Percentiles rank a stretch among this genome's conserved stretches.
Conservation (phyloP, 805 yeast genomes). For the Helenozyma rhizophorensis region DNA sequence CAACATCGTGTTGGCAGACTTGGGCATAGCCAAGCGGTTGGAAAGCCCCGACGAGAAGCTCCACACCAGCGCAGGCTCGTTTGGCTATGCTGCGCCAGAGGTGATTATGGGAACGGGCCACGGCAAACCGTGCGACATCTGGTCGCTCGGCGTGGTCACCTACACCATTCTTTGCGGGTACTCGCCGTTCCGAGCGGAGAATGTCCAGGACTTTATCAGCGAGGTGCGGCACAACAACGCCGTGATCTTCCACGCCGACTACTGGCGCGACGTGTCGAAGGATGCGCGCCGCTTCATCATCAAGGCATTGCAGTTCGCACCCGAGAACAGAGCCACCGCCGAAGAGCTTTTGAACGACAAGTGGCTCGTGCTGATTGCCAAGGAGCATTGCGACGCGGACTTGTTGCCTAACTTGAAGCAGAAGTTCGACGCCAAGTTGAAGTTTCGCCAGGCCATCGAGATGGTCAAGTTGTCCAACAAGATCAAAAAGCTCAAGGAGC, state of each 20-base stretch:
- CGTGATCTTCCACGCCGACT: slow-evolving; percentile 79
- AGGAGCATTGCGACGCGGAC: slow-evolving; percentile 51
- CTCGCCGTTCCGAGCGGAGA: slow-evolving; percentile 86
- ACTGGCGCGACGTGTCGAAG: slow-evolving; percentile 77
- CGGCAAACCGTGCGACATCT: slow-evolving; percentile 92
- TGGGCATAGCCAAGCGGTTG: slow-evolving; percentile 87
- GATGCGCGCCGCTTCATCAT: slow-evolving; percentile 79
- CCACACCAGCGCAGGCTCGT: slow-evolving; percentile 79
- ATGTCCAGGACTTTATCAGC: slow-evolving; percentile 69
- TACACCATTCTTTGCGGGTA: slow-evolving; percentile 89
- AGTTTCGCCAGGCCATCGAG: slow-evolving; percentile 82
- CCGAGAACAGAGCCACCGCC: slow-evolving; percentile 66
- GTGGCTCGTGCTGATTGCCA: slow-evolving; percentile 58
- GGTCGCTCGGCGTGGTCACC: slow-evolving; percentile 93
- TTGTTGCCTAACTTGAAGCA: slow-evolving; percentile 76
- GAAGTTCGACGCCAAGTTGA: slow-evolving; percentile 79
- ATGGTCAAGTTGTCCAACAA: slow-evolving; percentile 77
- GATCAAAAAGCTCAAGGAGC: slow-evolving; percentile 62
- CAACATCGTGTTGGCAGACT: slow-evolving; percentile 84
- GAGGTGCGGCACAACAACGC: slow-evolving; percentile 73
- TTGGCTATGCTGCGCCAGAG: slow-evolving; percentile 98
- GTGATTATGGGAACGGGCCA: slow-evolving; percentile 79
- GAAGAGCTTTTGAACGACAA: slow-evolving; percentile 59
- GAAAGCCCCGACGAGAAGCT: slow-evolving; percentile 55
- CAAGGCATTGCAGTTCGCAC: slow-evolving; percentile 64